Conservation (phyloP, 78 protist species). For the Bigelowiella natans region DNA sequence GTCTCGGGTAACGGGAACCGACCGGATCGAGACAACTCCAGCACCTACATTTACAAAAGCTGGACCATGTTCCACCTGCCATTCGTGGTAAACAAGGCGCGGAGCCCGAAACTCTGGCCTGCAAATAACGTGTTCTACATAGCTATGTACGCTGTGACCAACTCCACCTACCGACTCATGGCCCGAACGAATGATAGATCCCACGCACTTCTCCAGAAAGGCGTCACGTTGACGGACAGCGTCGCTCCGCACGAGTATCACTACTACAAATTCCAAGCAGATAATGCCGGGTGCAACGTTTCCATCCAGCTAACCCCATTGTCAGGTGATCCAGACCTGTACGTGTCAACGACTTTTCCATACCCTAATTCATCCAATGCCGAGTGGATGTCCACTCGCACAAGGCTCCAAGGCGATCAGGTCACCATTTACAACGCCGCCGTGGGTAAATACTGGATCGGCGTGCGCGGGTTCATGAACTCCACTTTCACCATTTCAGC, state of each 20-base stretch:
- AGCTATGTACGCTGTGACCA: background rate
- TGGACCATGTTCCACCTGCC: background rate
- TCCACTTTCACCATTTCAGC: background rate
- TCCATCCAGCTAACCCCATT: background rate
- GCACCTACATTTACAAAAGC: background rate
- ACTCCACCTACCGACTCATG: background rate
- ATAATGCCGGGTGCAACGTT: background rate
- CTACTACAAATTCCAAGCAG: background rate
- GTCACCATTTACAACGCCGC: background rate
- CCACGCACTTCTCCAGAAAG: background rate
- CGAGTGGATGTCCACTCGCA: too few species aligned
- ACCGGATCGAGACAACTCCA: too few species aligned
- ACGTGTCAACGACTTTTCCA: background rate
- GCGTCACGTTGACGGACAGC: background rate
- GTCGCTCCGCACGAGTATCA: background rate
- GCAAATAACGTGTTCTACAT: background rate
- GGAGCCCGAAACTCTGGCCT: too few species aligned
- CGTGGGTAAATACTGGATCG: background rate
- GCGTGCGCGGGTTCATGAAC: background rate
- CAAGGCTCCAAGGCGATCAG: too few species aligned
- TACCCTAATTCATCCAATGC: too few species aligned
- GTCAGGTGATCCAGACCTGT: background rate
- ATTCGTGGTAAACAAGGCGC: background rate
- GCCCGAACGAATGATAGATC: background rate
- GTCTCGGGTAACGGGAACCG: too few species aligned